Conservation (phyloP, 2,329 filamentous ascomycete genomes). For the Coniella vitis region DNA sequence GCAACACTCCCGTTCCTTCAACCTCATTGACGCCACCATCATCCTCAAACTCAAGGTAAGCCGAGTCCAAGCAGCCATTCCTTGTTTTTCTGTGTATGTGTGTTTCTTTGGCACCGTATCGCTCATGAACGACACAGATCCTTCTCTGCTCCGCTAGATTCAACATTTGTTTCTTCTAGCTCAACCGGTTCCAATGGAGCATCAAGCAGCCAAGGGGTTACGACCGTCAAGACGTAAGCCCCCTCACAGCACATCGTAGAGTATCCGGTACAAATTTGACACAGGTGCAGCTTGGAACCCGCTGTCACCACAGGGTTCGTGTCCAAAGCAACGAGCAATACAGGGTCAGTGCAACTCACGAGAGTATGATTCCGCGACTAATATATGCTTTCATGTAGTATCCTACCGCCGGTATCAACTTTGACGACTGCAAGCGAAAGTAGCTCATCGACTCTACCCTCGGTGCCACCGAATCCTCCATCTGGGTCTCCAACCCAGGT, state of each 20-base stretch:
- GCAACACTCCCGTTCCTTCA: background rate
- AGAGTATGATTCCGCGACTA: background rate
- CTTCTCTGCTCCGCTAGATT: background rate
- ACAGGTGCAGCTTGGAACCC: conserved; percentile 14
- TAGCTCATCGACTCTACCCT: background rate
- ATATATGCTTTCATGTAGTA: background rate
- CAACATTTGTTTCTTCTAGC: background rate
- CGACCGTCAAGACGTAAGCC: conserved; percentile 10
- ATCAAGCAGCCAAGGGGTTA: background rate
- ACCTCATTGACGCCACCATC: background rate
- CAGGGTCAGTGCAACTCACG: conserved; percentile 1
- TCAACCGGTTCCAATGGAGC: background rate
- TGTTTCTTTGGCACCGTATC: no score
- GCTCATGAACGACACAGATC: conserved; percentile 3
- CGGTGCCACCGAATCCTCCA: background rate
- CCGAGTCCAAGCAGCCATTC: background rate
- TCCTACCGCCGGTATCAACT: background rate
- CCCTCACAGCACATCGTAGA: background rate
- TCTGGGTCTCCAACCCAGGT: no score
- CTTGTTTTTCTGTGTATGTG: no score
- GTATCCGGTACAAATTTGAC: conserved; percentile 17
- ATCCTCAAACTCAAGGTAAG: conserved; percentile 10
- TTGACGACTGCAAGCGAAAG: background rate
- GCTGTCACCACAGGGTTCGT: conserved; percentile 5
- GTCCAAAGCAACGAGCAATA: background rate